Evolutionary conservation across 2,329 filamentous ascomycete genomes (phyloP), one percentile per base, ranked within the genome.

Genomic region (Arachnomyces sp.): DNA sequence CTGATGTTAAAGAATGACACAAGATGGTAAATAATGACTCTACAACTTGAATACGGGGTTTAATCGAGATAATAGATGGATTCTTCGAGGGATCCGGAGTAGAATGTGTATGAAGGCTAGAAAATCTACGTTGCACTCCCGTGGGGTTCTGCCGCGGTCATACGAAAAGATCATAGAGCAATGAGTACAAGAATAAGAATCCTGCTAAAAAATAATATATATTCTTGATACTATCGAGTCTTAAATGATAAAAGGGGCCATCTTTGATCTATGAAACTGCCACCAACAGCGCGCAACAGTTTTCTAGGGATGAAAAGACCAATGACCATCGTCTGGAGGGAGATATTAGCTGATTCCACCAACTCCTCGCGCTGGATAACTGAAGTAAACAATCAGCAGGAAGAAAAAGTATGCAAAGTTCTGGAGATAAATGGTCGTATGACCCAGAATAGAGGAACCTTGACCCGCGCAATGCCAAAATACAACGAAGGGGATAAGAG

Each of bases 221-320:
- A n/a, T 35, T 18, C 12, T 35, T 14, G 33, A 15, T 6, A 7
- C 5, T 35, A 28, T 28, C n/a, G 11, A 18, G 7, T 7, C 14
- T 35, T 35, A 6, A 18, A 15, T n/a, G 12, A 18, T 35, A 35
- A 4, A 15, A 36, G 28, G 13, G 17, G 34, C 11, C 7, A 2
- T 29, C 15, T 38, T 14, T 30, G 25, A 17, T 14, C 30, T 5
- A 18, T 18, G 25, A 20, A 29, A 36, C 33, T 15, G 15, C 31
- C 28, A 32, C 34, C 14, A 37, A 29, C 20, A 29, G 43, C 46
- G 49, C 52, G 54, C 56, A 56, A 50, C 51, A 49, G 51, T 54
- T 51, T 53, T 52, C 53, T 55, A 55, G 53, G 51, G 53, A 56
- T 54, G 55, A 51, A 55, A 44, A 49, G 49, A 42, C 31, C 20